Base-by-base conservation (phyloP, 2,329 filamentous ascomycete species). In the Fusarium pseudoanthophilum region DNA sequence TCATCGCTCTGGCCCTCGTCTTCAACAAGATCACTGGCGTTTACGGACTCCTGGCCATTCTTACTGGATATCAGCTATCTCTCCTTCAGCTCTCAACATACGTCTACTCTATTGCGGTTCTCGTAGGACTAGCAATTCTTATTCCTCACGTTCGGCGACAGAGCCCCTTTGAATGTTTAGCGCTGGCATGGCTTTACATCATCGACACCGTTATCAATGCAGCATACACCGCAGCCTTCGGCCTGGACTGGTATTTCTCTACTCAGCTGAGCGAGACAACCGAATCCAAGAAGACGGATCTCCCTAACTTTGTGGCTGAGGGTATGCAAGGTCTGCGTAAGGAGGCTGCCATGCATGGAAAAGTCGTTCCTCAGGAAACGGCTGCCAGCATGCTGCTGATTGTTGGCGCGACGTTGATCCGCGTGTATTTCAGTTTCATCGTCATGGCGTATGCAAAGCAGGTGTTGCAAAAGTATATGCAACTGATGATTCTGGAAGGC, bases 21-120 rank as follows among this genome's bases (percentile, higher is more conserved):
- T 92, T 98, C 84, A 98, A 98, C 87, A 97, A 97, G 83, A 90
- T 95, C 75, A 95, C 94, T 56, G 95, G 95, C 65, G 87, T 97
- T 75, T 98, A 97, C 83, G 95, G 95, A 74, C 87, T 98, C 48
- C 91, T 98, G 75, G 95, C 95, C 67, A 89, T 97, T 75, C 86
- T 97, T 73, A 97, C 95, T 30, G 95, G 95, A 80, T 95, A 93
- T 82, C 87, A 92, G 76, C 90, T 97, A 71, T 95, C 94, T 60
- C 87, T 91, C 36, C 88, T 96, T 30, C 95, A 98, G 83, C 88
- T 97, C 64, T 93, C 92, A 65, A 96, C 97, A 87, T 98, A 97
- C 86, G 87, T 97, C 55, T 97, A 97, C 87, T 96, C 93, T 32
- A 87, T 96, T 69, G 77, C 89, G 71, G 88, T 93, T 34, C 90